Conservation (phyloP, 306 rosid species). For the Prunus campanulata region DNA sequence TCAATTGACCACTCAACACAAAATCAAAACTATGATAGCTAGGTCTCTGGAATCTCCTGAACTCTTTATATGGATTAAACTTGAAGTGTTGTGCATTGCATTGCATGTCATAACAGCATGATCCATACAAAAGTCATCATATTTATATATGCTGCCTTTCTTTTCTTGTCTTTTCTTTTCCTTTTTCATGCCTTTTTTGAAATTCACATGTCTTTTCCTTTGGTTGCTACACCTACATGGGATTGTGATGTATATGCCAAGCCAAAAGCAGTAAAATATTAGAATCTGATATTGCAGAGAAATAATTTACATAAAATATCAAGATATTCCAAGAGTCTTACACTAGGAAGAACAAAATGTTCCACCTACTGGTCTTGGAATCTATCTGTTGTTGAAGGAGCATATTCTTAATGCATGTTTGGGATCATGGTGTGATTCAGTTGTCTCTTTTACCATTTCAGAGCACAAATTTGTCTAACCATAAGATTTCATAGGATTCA, state of each 20-base stretch:
- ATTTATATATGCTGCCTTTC: neutral
- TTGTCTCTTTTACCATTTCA: neutral
- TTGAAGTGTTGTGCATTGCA: neutral
- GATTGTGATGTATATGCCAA: neutral
- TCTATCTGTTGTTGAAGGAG: too few relatives aligned
- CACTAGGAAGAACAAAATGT: neutral
- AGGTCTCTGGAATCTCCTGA: neutral
- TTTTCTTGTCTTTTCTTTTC: neutral
- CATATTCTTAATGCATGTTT: too few relatives aligned
- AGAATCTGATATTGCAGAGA: neutral
- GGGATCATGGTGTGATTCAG: too few relatives aligned
- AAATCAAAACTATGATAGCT: neutral
- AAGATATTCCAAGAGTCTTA: too few relatives aligned
- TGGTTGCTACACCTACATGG: neutral
- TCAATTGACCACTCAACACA: constrained; percentile 6
- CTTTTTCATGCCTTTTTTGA: neutral
- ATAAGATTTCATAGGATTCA: neutral
- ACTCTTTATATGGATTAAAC: neutral
- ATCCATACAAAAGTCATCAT: neutral
- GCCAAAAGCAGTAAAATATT: neutral
- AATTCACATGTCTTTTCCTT: neutral
- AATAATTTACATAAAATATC: neutral
- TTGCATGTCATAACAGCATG: neutral
- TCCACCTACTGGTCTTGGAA: neutral
- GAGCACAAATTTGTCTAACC: neutral